Percentiles rank a stretch among this genome's conserved stretches.
Conservation (phyloP, 768 basidiomycete species). For the Naganishia onofrii region DNA sequence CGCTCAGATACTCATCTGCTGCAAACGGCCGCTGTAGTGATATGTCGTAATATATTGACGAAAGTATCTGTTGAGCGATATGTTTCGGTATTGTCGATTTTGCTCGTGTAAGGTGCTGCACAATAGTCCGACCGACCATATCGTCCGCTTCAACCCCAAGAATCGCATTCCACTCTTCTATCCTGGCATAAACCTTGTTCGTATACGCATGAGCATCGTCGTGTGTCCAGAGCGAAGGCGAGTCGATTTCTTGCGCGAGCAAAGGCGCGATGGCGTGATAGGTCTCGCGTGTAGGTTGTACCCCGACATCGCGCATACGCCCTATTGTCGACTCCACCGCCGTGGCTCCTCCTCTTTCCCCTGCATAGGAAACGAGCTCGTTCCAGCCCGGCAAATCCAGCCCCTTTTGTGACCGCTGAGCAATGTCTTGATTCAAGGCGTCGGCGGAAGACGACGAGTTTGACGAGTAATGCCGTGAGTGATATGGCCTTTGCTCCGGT, state of each 20-base stretch:
- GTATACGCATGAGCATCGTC: background rate
- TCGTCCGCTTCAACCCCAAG: constrained; percentile 19
- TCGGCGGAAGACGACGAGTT: background rate
- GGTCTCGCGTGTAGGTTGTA: constrained; percentile 1
- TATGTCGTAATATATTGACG: constrained; percentile 14
- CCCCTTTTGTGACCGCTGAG: background rate
- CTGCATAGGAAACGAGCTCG: background rate
- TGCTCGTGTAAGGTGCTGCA: background rate
- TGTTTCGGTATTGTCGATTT: background rate
- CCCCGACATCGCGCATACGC: background rate
- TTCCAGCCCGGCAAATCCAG: constrained; percentile 19
- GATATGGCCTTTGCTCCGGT: background rate
- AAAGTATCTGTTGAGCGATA: background rate
- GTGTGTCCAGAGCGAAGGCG: background rate
- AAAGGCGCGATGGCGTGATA: constrained; percentile 14
- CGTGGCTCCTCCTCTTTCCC: background rate
- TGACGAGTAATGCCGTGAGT: background rate
- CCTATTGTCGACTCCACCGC: background rate
- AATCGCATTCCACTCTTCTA: constrained; percentile 17
- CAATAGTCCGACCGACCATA: background rate
- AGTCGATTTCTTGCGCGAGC: background rate
- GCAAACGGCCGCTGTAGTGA: constrained; percentile 11
- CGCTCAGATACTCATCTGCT: constrained; percentile 12
- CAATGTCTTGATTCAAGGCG: background rate
- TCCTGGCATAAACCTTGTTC: constrained; percentile 8